A percentile compares a stretch with the other conserved stretches of the same genome.
These are phyloP conservation scores for Botryotinia narcissicola DNA, from an alignment of 2,329 filamentous ascomycete genomes.

Conservation along the genomic window DNA sequence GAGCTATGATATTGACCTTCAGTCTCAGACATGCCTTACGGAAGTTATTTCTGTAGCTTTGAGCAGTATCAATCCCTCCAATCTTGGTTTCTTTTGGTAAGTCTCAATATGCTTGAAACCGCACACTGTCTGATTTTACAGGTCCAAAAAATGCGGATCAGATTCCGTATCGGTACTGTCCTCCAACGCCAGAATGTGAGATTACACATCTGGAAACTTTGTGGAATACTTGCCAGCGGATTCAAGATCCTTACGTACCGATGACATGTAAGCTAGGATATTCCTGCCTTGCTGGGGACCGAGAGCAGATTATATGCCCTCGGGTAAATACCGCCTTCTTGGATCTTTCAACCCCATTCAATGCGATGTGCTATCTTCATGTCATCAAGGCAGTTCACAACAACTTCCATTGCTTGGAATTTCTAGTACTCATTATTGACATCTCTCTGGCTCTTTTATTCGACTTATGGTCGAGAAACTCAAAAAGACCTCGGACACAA, in stretches of 20 bases:
- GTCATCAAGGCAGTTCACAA: background rate
- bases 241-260: background rate
- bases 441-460: background rate
- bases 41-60: background rate
- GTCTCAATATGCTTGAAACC: background rate
- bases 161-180: background rate
- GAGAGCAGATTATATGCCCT: background rate
- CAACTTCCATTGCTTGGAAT: background rate
- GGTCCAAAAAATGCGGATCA: background rate
- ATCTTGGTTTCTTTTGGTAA: conserved; percentile 7
- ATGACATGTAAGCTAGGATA: background rate
- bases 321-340: background rate
- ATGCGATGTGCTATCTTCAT: background rate
- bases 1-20: background rate
- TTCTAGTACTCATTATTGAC: background rate
- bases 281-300: background rate
- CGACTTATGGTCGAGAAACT: background rate
- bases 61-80: background rate
- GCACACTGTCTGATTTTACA: too few species aligned
- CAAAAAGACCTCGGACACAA: background rate
- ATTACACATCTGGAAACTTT: background rate
- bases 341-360: background rate
- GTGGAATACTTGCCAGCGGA: background rate
- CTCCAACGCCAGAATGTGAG: background rate
- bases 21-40: background rate